Evolutionary conservation across 495 filamentous ascomycete genomes (phyloP), one percentile per base, ranked within the genome.

Genomic region (Opeltia flavorubescens): DNA sequence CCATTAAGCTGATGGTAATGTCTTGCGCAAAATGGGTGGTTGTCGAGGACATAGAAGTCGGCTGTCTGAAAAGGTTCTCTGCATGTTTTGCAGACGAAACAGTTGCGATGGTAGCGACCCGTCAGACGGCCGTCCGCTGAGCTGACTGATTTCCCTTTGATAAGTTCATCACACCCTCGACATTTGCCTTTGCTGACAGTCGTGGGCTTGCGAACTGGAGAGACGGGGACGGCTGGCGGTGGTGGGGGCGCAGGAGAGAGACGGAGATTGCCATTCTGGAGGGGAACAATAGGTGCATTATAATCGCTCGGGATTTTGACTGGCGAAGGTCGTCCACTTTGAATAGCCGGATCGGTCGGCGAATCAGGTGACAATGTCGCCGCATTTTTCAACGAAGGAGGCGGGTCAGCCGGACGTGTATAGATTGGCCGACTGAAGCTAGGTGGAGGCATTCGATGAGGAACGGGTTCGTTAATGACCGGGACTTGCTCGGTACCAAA

Each of bases 1-100:
- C 79, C 77, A 58, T 98, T 98, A 30, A 89, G 74, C 59, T 84
- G 74, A 63, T 98, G 91, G 58, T 98, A 98, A 62, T 98, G 88
- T 28, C 80, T 80, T 27, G 84, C 81, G 66, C 91, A 98, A 67
- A 84, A 95, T 3, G 91, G 91, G 7, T 77, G 67, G 61, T 98
- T 84, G 52, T 84, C 66, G 29, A 86, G 66, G 30, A 98, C 88
- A 63, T 98, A 98, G 56, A 98, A 98, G 44, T 91, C 89, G 1
- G 85, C 73, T 0, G 89, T 89, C 38, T 78, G 69, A 56, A 98
- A 98, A 2, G 89, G 84, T 21, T 76, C 73, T 11, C 66, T 65
- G 67, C 91, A 98, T 5, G 83, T 86, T 3, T 76, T 76, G 68
- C 91, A 98, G 4, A 89, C 84, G 60, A 98, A 96, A 57, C 91